These are phyloP conservation scores for Orbilia ellipsospora DNA, from an alignment of 2,329 filamentous ascomycete genomes.

Conservation along the genomic window DNA sequence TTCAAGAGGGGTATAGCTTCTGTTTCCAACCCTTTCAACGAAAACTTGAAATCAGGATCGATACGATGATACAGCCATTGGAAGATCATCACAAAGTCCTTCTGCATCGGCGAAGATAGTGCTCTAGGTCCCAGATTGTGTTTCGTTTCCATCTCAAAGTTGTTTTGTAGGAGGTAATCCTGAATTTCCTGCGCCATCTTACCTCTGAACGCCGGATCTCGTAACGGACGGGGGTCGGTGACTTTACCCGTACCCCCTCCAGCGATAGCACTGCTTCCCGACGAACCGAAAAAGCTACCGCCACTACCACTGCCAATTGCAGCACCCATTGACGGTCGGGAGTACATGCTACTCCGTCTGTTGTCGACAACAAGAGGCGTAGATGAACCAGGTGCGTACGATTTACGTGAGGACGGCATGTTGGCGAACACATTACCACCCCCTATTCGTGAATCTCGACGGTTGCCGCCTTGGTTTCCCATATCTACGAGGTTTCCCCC, in stretches of 20 bases:
- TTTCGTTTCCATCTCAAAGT: conserved; percentile 98
- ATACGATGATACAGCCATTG: conserved; percentile 97
- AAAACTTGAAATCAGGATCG: conserved; percentile 89
- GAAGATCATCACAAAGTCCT: conserved; percentile 98
- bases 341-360: conserved; percentile 84
- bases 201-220: conserved; percentile 80
- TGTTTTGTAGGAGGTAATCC: conserved; percentile 90
- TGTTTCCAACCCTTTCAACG: conserved; percentile 88
- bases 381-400: conserved; percentile 72
- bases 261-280: conserved; percentile 79
- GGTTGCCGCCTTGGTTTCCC: conserved; percentile 84
- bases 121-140: conserved; percentile 90
- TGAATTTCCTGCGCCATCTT: conserved; percentile 88
- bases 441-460: conserved; percentile 65
- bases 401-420: conserved; percentile 77
- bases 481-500: conserved; percentile 82
- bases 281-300: conserved; percentile 91
- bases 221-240: conserved; percentile 85
- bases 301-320: conserved; percentile 69
- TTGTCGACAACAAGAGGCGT: conserved; percentile 68
- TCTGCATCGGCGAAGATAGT: conserved; percentile 93
- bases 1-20: conserved; percentile 93
- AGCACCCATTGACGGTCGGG: conserved; percentile 75
- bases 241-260: conserved; percentile 37
- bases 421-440: conserved; percentile 67